Conservation (phyloP, 208 protist genomes). For the Zelonia costaricensis region DNA sequence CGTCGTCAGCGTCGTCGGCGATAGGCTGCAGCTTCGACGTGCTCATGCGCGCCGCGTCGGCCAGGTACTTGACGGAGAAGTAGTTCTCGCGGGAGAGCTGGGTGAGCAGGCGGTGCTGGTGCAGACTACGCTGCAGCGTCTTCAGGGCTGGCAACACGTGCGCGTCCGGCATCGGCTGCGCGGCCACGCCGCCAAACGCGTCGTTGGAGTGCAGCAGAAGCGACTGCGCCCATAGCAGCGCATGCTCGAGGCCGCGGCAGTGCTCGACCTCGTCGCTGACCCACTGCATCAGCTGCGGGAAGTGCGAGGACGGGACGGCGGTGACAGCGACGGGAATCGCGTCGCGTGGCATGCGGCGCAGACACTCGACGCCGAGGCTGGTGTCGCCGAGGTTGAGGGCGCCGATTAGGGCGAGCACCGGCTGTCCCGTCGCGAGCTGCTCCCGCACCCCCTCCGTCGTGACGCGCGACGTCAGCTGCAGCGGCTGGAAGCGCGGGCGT, state of each 20-base stretch:
- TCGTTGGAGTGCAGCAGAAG: slow-evolving; percentile 81
- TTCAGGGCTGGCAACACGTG: slow-evolving; percentile 65
- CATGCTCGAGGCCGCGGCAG: slow-evolving; percentile 66
- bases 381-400: slow-evolving; percentile 80
- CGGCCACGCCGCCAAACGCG: slow-evolving; percentile 47
- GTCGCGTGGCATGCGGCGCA: slow-evolving; percentile 72
- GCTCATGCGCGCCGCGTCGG: slow-evolving; percentile 70
- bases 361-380: slow-evolving; percentile 73
- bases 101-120: slow-evolving; percentile 62
- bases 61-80: slow-evolving; percentile 86
- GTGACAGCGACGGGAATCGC: slow-evolving; percentile 84
- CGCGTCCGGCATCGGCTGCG: slow-evolving; percentile 36
- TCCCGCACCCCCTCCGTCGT: slow-evolving; percentile 63
- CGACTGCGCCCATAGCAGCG: slow-evolving; percentile 85
- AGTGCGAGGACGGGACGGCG: slow-evolving; percentile 65
- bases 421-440: slow-evolving; percentile 50
- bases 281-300: slow-evolving; percentile 73
- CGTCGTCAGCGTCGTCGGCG: slow-evolving; percentile 17
- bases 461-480: slow-evolving; percentile 67
- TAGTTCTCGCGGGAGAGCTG: slow-evolving; percentile 85
- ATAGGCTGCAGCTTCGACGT: slow-evolving; percentile 38
- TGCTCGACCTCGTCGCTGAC: slow-evolving; percentile 80
- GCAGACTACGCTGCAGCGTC: slow-evolving; percentile 62
- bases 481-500: slow-evolving; percentile 80
- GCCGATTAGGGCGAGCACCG: slow-evolving; percentile 77